phyloP scores from a whole-genome alignment of 371 early-diverging fungal genomes.

The Zychaea mexicana region DNA sequence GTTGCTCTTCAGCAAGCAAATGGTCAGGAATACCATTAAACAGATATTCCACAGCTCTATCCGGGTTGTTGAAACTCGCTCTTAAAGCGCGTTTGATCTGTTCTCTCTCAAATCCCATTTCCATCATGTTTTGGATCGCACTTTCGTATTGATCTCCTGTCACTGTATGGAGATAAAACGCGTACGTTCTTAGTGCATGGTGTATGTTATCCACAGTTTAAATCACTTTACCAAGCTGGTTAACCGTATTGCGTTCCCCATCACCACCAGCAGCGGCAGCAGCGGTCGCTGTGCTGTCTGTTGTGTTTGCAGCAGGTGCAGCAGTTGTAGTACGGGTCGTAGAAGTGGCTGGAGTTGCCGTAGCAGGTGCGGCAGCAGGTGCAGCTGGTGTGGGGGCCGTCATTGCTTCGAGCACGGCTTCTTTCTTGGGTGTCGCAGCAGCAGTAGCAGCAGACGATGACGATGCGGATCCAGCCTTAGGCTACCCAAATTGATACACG shows the following conservation, averaged over 20 bases:
- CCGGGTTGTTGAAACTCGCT: conserved; percentile 96
- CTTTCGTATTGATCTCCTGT: conserved; percentile 75
- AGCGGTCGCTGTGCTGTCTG: background rate
- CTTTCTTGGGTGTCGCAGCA: conserved; percentile 24
- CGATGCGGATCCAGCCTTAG: conserved; percentile 46
- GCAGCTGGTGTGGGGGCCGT: conserved; percentile 27
- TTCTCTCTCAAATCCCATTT: conserved; percentile 94
- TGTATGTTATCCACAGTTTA: background rate
- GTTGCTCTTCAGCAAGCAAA: conserved; percentile 20
- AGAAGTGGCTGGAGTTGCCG: conserved; percentile 20
- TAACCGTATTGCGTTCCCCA: conserved; percentile 1
- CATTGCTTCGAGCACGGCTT: conserved; percentile 11
- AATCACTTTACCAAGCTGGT: conserved; percentile 14
- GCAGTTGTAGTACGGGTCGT: conserved; percentile 36
- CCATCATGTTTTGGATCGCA: conserved; percentile 86
- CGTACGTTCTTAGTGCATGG: background rate
- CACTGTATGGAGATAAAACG: conserved; percentile 34
- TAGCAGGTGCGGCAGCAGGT: conserved; percentile 20
- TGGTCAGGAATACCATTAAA: conserved; percentile 70
- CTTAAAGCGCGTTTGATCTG: conserved; percentile 90
- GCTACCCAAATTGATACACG: no score
- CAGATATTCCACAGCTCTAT: conserved; percentile 96
- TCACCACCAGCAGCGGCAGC: background rate
- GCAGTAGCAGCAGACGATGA: conserved; percentile 21
- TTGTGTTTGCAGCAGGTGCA: background rate